Percentiles rank a stretch among this genome's conserved stretches.
These are phyloP conservation scores for Botrytis pseudocinerea DNA, from an alignment of 2,329 filamentous ascomycete species.

Conservation along the genomic window DNA sequence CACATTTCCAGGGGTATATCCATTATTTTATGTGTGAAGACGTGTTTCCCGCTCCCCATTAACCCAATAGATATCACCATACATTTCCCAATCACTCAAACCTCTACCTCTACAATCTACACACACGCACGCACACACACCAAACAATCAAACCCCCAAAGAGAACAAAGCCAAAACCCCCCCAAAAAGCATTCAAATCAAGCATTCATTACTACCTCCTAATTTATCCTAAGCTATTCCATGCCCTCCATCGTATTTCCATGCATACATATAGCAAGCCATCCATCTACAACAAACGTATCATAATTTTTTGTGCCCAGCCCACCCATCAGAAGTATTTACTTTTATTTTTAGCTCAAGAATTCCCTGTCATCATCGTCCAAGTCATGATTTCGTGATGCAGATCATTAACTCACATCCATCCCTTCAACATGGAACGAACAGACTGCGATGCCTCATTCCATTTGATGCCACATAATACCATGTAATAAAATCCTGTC, in stretches of 20 bases:
- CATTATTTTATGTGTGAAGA: not conserved
- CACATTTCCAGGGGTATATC: not conserved
- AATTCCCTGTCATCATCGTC: not conserved
- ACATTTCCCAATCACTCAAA: no score
- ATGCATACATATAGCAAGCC: not conserved
- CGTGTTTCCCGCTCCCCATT: no score
- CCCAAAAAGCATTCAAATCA: not conserved
- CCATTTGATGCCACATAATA: not conserved
- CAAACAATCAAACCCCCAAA: not conserved
- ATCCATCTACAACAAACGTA: not conserved
- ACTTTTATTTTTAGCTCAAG: not conserved
- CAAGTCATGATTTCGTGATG: constrained; percentile 2
- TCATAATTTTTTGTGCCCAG: not conserved
- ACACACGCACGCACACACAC: no score
- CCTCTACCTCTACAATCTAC: no score
- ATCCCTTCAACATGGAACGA: not conserved
- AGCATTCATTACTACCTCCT: not conserved
- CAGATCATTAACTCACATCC: not conserved
- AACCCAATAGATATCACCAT: no score
- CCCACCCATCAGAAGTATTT: not conserved
- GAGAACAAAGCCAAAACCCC: not conserved
- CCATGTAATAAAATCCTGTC: not conserved
- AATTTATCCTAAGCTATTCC: not conserved
- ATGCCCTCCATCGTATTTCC: not conserved
- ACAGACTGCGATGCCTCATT: not conserved